These are phyloP conservation scores for Kalanchoe fedtschenkoi DNA, from an alignment of 164 flowering plant genomes.

Conservation along the genomic window DNA sequence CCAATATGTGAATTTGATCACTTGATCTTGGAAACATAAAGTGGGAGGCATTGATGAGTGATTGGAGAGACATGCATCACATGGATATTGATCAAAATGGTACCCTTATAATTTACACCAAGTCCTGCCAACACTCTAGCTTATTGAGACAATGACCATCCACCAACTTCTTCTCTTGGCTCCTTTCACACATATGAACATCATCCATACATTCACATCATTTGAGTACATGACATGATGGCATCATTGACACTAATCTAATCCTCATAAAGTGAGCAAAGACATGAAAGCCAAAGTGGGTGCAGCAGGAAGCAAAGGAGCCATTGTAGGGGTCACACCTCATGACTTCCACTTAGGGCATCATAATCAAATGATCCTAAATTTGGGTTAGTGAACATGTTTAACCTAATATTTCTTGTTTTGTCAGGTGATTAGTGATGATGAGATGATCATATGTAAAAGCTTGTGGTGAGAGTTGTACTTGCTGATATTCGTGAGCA, in stretches of 20 bases:
- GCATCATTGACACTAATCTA: background rate
- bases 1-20: background rate
- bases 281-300: background rate
- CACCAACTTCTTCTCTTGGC: background rate
- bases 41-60: background rate
- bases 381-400: background rate
- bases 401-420: background rate
- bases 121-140: background rate
- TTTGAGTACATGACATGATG: background rate
- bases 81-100: slow-evolving; percentile 1
- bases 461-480: no score
- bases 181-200: background rate
- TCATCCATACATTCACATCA: background rate
- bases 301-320: background rate
- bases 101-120: background rate
- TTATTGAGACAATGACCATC: slow-evolving; percentile 1
- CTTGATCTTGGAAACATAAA: background rate
- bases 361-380: background rate
- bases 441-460: no score
- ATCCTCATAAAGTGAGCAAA: background rate
- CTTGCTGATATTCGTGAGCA: no score
- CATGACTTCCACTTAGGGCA: background rate
- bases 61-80: slow-evolving; percentile 5
- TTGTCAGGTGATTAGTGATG: no score
- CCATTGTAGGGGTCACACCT: background rate